Conservation (phyloP, 2,329 filamentous ascomycete species). For the Monilinia fructigena region DNA sequence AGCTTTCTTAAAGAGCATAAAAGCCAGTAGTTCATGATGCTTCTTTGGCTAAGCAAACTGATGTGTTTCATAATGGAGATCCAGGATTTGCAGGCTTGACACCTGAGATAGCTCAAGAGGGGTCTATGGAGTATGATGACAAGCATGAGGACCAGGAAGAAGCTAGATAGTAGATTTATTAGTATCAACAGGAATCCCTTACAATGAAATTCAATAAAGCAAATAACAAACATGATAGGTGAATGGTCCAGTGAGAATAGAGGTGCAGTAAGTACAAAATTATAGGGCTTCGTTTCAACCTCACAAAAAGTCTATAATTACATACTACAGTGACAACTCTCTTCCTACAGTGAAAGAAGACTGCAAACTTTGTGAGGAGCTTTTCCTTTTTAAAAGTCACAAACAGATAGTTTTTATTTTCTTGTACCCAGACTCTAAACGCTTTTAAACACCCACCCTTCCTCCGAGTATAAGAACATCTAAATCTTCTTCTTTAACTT, state of each 20-base stretch:
- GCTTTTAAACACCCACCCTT: neutral
- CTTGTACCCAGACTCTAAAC: neutral
- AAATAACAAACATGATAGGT: too few relatives aligned
- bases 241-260: too few relatives aligned
- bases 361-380: neutral
- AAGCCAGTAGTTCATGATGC: neutral
- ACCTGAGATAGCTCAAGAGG: neutral
- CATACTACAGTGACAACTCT: too few relatives aligned
- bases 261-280: too few relatives aligned
- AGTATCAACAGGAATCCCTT: neutral
- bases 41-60: neutral
- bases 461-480: neutral
- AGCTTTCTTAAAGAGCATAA: neutral
- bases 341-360: too few relatives aligned
- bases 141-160: neutral
- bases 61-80: neutral
- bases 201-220: too few relatives aligned
- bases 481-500: neutral
- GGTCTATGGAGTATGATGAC: neutral
- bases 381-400: neutral
- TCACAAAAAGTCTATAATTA: too few relatives aligned
- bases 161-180: neutral
- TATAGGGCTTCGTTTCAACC: too few relatives aligned
- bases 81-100: neutral
- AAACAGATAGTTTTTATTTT: neutral